Percentiles rank a stretch among this genome's conserved stretches.
These are phyloP conservation scores for Trypanosoma theileri DNA, from an alignment of 208 protist genomes.

Conservation along the genomic window DNA sequence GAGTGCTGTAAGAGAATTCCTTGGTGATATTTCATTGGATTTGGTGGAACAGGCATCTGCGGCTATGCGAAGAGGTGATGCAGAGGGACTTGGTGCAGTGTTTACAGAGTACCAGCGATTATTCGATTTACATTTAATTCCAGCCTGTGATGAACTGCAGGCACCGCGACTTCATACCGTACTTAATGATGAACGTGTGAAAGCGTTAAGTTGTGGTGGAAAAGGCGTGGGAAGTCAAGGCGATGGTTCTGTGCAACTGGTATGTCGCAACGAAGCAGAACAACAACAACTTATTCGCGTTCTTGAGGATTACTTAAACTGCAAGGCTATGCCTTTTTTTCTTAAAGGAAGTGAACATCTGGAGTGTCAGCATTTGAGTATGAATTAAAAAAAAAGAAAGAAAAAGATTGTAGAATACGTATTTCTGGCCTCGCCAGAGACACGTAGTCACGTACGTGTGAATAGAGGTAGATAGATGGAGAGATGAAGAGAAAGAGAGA, in stretches of 20 bases:
- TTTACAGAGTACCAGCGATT: constrained; percentile 31
- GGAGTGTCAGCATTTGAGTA: too few species aligned
- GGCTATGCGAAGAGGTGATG: constrained; percentile 21
- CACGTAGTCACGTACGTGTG: too few species aligned
- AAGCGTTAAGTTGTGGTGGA: constrained; percentile 21
- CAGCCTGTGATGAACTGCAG: constrained; percentile 27
- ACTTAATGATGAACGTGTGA: constrained; percentile 20
- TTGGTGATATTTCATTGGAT: constrained; percentile 15
- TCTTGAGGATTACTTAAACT: constrained; percentile 4
- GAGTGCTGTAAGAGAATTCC: constrained; percentile 16
- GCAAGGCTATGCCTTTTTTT: neutral
- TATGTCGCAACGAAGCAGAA: constrained; percentile 17
- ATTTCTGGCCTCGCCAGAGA: too few species aligned
- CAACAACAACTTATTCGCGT: constrained; percentile 1
- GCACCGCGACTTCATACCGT: constrained; percentile 27
- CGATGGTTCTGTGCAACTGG: constrained; percentile 41
- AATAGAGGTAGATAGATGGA: too few species aligned
- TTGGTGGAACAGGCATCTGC: neutral
- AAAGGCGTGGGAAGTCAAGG: constrained; percentile 47
- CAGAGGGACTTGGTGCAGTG: constrained; percentile 17
- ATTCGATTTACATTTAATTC: constrained; percentile 30
- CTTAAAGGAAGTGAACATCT: neutral
- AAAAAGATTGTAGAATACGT: too few species aligned
- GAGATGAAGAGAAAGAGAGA: neutral
- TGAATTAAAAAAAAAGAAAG: too few species aligned